Conservation (phyloP, 192 early-diverging fungal species). For the Linnemannia schmuckeri region DNA sequence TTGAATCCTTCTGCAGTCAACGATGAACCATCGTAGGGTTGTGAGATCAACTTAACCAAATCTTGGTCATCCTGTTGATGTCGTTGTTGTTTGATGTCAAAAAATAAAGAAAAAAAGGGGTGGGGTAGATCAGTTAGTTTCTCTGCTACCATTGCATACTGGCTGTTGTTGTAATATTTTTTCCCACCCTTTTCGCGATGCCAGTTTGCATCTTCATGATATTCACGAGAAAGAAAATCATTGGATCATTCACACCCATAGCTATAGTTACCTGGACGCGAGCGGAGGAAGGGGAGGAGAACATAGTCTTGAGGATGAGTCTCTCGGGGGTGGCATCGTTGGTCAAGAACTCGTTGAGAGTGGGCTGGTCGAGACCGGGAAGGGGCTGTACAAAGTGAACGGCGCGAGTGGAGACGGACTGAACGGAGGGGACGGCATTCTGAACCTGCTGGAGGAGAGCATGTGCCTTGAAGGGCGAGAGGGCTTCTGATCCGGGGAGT, state of each 20-base stretch:
- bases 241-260: neutral
- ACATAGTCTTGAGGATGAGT: constrained; percentile 60
- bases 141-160: too few relatives aligned
- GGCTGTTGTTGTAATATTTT: too few relatives aligned
- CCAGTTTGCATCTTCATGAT: too few relatives aligned
- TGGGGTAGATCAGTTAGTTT: too few relatives aligned
- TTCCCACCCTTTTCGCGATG: too few relatives aligned
- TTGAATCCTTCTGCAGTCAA: constrained; percentile 31
- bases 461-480: constrained; percentile 81
- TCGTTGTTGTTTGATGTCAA: constrained; percentile 6
- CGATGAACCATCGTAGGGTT: neutral
- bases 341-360: constrained; percentile 57
- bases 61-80: constrained; percentile 52
- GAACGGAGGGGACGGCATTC: constrained; percentile 62
- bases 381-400: constrained; percentile 83
- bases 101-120: neutral
- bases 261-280: constrained; percentile 17
- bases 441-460: constrained; percentile 73
- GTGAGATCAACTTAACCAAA: constrained; percentile 22
- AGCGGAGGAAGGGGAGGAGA: constrained; percentile 40
- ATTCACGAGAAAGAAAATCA: too few relatives aligned
- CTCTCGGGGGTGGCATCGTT: constrained; percentile 59
- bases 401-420: constrained; percentile 72
- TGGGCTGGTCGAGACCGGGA: constrained; percentile 42
- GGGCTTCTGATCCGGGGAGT: constrained; percentile 85